Percentiles rank a stretch among this genome's conserved stretches.
Conservation (phyloP, 1,139 yeast genomes). For the Protomyces inouyei region DNA sequence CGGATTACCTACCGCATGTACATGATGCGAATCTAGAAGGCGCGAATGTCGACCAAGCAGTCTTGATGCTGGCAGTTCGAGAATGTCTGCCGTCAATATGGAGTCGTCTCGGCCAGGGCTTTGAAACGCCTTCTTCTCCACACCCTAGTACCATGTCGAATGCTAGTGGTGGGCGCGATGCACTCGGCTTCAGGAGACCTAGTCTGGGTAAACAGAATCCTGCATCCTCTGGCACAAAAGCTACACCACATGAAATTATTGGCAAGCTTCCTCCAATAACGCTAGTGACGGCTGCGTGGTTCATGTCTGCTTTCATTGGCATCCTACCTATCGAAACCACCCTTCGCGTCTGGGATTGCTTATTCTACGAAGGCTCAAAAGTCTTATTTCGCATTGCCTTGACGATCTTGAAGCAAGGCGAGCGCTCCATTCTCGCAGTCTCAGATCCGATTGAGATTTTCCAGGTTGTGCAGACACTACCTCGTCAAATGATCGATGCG, state of each 20-base stretch:
- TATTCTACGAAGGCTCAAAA: constrained; percentile 88
- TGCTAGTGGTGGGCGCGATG: not conserved
- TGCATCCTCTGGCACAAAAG: not conserved
- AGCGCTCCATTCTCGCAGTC: constrained; percentile 54
- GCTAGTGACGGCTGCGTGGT: constrained; percentile 93
- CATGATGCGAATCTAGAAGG: constrained; percentile 90
- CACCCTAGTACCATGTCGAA: constrained; percentile 4
- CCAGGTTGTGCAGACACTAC: constrained; percentile 77
- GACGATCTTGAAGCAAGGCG: constrained; percentile 73
- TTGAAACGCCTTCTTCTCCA: constrained; percentile 38
- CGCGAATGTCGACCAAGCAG: constrained; percentile 93
- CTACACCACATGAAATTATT: constrained; percentile 53
- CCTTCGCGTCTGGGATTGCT: constrained; percentile 86
- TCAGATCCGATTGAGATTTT: constrained; percentile 79
- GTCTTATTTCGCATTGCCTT: constrained; percentile 77
- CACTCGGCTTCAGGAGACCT: not conserved
- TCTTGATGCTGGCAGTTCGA: constrained; percentile 74
- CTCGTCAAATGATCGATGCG: constrained; percentile 68
- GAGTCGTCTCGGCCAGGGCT: constrained; percentile 47
- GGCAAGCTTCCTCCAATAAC: constrained; percentile 82
- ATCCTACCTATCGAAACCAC: constrained; percentile 81
- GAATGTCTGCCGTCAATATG: constrained; percentile 82
- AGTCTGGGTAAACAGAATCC: not conserved
- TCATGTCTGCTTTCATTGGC: constrained; percentile 91
- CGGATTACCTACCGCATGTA: constrained; percentile 79